Evolutionary conservation across 345 rosid genomes (phyloP).

Genomic region (Diplotaxis tenuifolia): DNA sequence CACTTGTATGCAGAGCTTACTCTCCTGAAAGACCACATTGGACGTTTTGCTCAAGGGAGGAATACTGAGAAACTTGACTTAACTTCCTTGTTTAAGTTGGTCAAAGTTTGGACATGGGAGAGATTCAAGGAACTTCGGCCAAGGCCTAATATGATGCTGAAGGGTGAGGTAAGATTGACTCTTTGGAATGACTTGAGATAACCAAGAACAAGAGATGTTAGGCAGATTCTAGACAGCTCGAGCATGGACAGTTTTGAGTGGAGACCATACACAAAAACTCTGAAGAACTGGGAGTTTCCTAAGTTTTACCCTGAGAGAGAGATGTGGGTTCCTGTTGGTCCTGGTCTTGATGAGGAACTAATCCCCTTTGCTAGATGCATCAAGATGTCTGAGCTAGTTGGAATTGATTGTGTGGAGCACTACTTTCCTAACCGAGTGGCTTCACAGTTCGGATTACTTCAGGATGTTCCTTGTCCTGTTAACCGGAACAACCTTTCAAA

Average conservation of each 20-base stretch:
- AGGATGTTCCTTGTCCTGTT: slow-evolving; percentile 43
- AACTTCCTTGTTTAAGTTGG: slow-evolving; percentile 15
- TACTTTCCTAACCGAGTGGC: slow-evolving; percentile 58
- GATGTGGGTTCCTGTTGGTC: slow-evolving; percentile 1
- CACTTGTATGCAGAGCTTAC: slow-evolving; percentile 42
- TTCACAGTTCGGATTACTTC: slow-evolving; percentile 62
- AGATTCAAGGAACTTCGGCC: no score
- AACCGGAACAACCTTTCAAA: background rate
- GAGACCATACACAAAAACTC: slow-evolving; percentile 43
- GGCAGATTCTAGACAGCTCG: slow-evolving; percentile 25
- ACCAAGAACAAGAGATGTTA: slow-evolving; percentile 1
- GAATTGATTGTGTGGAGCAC: slow-evolving; percentile 32
- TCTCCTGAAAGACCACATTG: slow-evolving; percentile 28
- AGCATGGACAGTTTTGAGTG: slow-evolving; percentile 39
- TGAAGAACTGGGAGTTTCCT: slow-evolving; percentile 30
- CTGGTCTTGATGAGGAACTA: slow-evolving; percentile 32
- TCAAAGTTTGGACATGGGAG: no score
- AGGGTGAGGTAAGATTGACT: no score
- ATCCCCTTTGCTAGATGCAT: slow-evolving; percentile 37
- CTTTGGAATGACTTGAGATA: slow-evolving; percentile 30
- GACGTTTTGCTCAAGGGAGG: no score
- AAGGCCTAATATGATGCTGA: no score
- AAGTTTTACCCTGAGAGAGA: slow-evolving; percentile 34
- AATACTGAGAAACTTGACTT: no score
- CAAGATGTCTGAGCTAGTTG: slow-evolving; percentile 43